A percentile compares a stretch with the other conserved stretches of the same genome.
Conservation (phyloP, 2,329 filamentous ascomycete species). For the Fusarium buharicum region DNA sequence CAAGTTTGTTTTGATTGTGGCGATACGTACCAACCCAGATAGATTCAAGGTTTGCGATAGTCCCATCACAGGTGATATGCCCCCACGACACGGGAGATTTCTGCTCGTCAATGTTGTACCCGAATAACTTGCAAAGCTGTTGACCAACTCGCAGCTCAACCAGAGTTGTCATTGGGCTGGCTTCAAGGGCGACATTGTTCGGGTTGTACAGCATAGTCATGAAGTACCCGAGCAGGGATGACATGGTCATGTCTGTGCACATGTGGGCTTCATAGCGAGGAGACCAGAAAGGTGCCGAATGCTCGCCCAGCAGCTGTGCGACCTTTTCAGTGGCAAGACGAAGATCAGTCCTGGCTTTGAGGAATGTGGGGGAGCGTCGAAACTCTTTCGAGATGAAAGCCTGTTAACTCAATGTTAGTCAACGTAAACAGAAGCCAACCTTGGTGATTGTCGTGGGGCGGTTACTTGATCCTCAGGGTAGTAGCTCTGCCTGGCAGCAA, state of each 20-base stretch:
- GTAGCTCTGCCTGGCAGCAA: conserved; percentile 49
- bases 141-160: conserved; percentile 58
- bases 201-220: conserved; percentile 63
- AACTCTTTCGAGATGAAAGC: conserved; percentile 52
- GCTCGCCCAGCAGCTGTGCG: conserved; percentile 53
- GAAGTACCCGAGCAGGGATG: conserved; percentile 57
- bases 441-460: rapidly evolving
- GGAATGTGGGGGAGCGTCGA: conserved; percentile 50
- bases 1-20: too few species aligned
- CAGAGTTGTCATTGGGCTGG: conserved; percentile 57
- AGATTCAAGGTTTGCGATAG: conserved; percentile 60
- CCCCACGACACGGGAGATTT: conserved; percentile 53
- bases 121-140: conserved; percentile 58
- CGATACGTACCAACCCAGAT: conserved; percentile 52
- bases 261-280: conserved; percentile 60
- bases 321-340: conserved; percentile 50
- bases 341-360: conserved; percentile 49
- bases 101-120: conserved; percentile 52
- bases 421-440: neutral
- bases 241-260: conserved; percentile 57
- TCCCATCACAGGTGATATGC: conserved; percentile 58
- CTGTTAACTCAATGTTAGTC: neutral
- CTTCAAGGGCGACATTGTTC: conserved; percentile 60
- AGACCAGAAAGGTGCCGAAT: conserved; percentile 59
- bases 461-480: conserved; percentile 52